Evolutionary conservation across 352 stramenopile genomes (phyloP), one percentile per base, ranked within the genome.

Genomic region (Globisporangium rhizosaccharum): DNA sequence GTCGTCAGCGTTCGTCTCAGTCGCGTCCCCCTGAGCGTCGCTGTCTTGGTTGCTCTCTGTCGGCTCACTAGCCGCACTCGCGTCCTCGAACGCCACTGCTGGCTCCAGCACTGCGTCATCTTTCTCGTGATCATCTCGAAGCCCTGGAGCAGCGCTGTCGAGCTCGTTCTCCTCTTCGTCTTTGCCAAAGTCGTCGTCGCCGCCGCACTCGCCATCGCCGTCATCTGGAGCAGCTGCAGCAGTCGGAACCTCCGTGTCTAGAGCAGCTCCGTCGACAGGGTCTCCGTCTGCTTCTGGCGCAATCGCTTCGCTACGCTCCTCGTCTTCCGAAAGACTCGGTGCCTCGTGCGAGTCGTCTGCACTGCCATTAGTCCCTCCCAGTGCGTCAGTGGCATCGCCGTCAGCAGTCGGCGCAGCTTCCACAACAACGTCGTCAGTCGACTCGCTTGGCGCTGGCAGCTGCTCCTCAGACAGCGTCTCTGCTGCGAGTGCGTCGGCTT

Each of bases 101-200:
- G 33, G 6, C 8, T 53, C 48, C 7, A 41, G 4, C 2, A 10
- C 48, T 23, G 48, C 25, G 14, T 53, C 26, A 1, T 25, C 26
- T 0, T 36, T 8, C 17, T 17, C 48, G 23, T n/a, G 3, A 9
- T 53, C 26, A 25, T 41, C 9, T 39, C 11, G 33, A 12, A 12
- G 33, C 26, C 2, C 45, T 50, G 45, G 45, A 7, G 45, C 7
- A 41, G 48, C 23, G 3, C 14, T 9, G 48, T 41, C 48, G 28
- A 9, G 7, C 3, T 56, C 51, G 28, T 46, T 30, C 8, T 30
- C 23, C 11, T 30, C 33, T 26, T 42, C 30, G 30, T 56, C 51
- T n/a, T 44, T 39, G n/a, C 17, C 51, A 33, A 56, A 44, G 18
- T 56, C 51, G 20, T 44, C 30, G 33, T 56, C 51, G 51, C 47